Base-by-base conservation (phyloP, 306 rosid genomes). In the Leucaena leucocephala region DNA sequence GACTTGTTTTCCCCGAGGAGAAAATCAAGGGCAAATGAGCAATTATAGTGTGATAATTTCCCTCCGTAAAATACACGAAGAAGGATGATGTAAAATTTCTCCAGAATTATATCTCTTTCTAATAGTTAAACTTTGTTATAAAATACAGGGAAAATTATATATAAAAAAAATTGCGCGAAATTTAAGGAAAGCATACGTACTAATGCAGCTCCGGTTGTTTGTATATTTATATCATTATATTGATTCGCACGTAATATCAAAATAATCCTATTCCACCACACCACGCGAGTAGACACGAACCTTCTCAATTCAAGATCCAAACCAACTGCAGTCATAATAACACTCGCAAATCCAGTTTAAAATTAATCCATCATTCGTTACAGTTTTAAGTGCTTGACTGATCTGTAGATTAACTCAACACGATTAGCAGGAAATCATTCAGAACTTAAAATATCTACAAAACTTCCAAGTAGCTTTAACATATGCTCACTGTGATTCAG, bases 401-500 rank as follows among this genome's bases (percentile, higher is more conserved):
- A 21, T 39, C 19, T 10, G 35, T 67, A 35, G 36, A 67, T n/a
- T 40, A 67, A 42, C 36, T 43, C 57, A 6, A 36, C 39, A 6
- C 16, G 45, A 74, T 69, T 69, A 40, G 48, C 63, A 68, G 46
- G 46, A 76, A 76, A 40, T 7, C 71, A 43, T 38, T 36, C 54
- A 44, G 42, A 75, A 57, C 74, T 75, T 58, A 1, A 27, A 64
- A 54, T 46, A 72, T 76, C 17, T 61, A 82, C 69, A 77, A 61
- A 76, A 66, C 57, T 61, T 65, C 6, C 76, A 80, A 54, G 63
- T 13, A 80, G 76, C 43, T 27, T 0, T 58, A 72, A 38, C 34
- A 79, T 57, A 67, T 75, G 75, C 44, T 34, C 78, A 78, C 44
- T 34, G 57, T 36, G 50, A 6, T 39, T 71, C 64, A 74, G 74